Conservation (phyloP, 164 flowering plant species). For the Berberis thunbergii region DNA sequence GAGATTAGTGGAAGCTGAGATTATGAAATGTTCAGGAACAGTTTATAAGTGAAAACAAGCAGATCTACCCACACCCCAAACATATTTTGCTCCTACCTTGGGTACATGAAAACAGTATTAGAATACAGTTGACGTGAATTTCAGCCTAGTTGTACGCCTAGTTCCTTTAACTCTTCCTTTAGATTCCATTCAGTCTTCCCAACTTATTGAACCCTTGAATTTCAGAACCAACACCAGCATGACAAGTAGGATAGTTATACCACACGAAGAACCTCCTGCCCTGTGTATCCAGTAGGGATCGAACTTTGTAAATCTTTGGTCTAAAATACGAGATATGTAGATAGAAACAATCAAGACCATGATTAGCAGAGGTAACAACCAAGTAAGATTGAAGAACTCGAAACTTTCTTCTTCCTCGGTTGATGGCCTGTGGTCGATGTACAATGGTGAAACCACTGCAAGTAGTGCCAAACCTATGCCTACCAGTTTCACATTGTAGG, state of each 20-base stretch:
- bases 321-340: conserved; percentile 34
- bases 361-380: conserved; percentile 47
- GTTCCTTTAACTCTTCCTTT: too few species aligned
- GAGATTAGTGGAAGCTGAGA: too few species aligned
- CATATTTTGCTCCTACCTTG: too few species aligned
- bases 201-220: conserved; percentile 33
- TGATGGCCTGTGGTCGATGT: conserved; percentile 35
- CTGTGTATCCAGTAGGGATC: conserved; percentile 90
- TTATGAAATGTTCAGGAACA: too few species aligned
- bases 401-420: conserved; percentile 42
- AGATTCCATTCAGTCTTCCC: background rate
- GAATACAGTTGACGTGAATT: too few species aligned
- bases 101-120: too few species aligned
- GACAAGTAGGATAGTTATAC: conserved; percentile 43
- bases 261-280: conserved; percentile 79
- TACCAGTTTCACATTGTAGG: conserved; percentile 40
- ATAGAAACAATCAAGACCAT: conserved; percentile 46
- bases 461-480: conserved; percentile 47
- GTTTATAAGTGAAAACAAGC: too few species aligned
- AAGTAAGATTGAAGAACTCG: conserved; percentile 15
- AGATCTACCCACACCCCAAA: too few species aligned
- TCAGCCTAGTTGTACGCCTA: too few species aligned
- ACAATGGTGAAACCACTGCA: conserved; percentile 68
- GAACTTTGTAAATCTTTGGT: conserved; percentile 37
- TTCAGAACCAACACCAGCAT: conserved; percentile 59